Percentiles rank a stretch among this genome's conserved stretches.
phyloP scores from a whole-genome alignment of 1,284 basidiomycete species.

The Puccinia triticina region DNA sequence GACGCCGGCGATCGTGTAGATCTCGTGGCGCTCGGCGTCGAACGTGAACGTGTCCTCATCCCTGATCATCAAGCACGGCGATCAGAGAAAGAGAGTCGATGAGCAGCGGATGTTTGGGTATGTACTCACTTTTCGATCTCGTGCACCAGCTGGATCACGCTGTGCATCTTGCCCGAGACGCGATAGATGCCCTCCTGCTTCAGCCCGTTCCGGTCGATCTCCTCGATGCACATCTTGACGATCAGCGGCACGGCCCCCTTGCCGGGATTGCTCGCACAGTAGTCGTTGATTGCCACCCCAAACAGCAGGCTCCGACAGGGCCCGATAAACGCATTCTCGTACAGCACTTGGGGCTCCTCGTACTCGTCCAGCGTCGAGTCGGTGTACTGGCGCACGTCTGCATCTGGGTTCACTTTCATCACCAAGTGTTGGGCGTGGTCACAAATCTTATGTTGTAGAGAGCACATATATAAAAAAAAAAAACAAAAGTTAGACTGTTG shows the following conservation, averaged over 20 bases:
- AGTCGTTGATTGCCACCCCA: constrained; percentile 86
- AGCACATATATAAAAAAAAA: too few relatives aligned
- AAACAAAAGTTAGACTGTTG: too few relatives aligned
- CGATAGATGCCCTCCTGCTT: constrained; percentile 52
- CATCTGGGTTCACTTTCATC: constrained; percentile 46
- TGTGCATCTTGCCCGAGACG: constrained; percentile 47
- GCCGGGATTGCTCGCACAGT: constrained; percentile 73
- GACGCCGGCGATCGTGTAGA: constrained; percentile 84
- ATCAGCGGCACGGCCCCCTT: constrained; percentile 72
- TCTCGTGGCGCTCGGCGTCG: constrained; percentile 74
- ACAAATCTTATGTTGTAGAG: too few relatives aligned
- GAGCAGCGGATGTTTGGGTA: too few relatives aligned
- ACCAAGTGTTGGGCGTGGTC: constrained; percentile 50
- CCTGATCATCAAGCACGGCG: too few relatives aligned
- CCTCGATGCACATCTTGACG: constrained; percentile 78
- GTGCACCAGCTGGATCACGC: constrained; percentile 70
- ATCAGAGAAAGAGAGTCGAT: too few relatives aligned
- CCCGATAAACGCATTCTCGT: constrained; percentile 81
- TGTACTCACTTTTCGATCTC: constrained; percentile 76
- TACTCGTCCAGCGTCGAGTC: background rate
- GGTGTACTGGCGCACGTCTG: constrained; percentile 20
- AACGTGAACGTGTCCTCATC: constrained; percentile 85
- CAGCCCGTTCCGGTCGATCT: constrained; percentile 71
- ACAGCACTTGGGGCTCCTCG: constrained; percentile 64
- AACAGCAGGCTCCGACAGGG: constrained; percentile 83